phyloP scores from a whole-genome alignment of 1,139 yeast species.

The Blastobotrys persicus region DNA sequence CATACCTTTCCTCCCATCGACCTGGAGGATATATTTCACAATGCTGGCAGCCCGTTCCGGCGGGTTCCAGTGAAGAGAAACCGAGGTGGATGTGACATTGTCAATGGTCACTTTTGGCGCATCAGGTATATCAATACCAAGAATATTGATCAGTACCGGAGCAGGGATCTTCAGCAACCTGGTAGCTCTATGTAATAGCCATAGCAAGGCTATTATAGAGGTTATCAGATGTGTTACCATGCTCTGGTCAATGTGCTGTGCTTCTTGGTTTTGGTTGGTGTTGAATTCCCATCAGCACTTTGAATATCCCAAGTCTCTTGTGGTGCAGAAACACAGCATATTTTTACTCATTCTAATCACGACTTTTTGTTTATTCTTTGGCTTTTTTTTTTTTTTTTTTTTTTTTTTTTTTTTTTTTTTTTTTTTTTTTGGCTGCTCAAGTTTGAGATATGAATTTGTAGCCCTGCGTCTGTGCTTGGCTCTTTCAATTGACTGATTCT shows the following conservation, averaged over 20 bases:
- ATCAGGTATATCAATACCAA: constrained; percentile 56
- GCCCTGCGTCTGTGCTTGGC: too few relatives aligned
- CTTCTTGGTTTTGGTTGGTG: constrained; percentile 2
- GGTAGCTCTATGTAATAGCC: constrained; percentile 52
- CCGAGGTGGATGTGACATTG: constrained; percentile 47
- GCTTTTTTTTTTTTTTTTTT: too few relatives aligned
- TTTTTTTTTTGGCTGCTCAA: too few relatives aligned
- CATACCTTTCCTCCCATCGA: constrained; percentile 46
- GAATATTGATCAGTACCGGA: constrained; percentile 46
- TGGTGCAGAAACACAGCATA: not conserved
- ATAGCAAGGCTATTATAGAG: constrained; percentile 40
- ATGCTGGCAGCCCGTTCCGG: constrained; percentile 35
- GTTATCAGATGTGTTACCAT: constrained; percentile 16
- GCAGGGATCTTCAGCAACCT: constrained; percentile 48
- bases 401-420: too few relatives aligned
- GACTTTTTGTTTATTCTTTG: too few relatives aligned
- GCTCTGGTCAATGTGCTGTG: constrained; percentile 1
- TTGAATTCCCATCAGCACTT: not conserved
- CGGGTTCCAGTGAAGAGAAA: constrained; percentile 58
- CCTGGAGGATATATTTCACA: constrained; percentile 45
- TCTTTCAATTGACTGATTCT: too few relatives aligned
- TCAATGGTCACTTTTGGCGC: constrained; percentile 58
- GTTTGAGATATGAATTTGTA: too few relatives aligned
- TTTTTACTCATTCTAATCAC: not conserved
- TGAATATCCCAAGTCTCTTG: not conserved